These are phyloP conservation scores for Dalbergia oliveri DNA, from an alignment of 306 rosid genomes.

Conservation along the genomic window DNA sequence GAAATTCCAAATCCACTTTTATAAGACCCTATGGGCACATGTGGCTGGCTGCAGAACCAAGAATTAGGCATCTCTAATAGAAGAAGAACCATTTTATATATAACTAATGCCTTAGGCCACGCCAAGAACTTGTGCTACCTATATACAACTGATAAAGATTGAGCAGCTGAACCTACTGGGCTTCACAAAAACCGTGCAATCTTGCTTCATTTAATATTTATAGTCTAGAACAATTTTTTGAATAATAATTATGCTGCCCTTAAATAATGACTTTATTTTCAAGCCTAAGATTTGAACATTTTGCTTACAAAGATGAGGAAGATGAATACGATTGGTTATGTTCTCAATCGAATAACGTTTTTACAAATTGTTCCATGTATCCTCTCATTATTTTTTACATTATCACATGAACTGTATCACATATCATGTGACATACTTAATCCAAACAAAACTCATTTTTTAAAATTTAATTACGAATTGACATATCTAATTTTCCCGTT, in stretches of 20 bases:
- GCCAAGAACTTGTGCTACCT: slow-evolving; percentile 56
- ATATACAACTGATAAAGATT: slow-evolving; percentile 37
- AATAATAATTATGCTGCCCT: neutral
- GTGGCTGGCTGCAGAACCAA: neutral
- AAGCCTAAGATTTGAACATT: neutral
- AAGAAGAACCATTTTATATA: slow-evolving; percentile 11
- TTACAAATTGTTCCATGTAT: neutral
- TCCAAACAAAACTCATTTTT: neutral
- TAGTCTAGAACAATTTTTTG: neutral
- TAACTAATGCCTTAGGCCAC: slow-evolving; percentile 34
- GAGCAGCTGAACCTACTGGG: slow-evolving; percentile 44
- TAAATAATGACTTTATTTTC: neutral
- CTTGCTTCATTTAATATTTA: slow-evolving; percentile 19
- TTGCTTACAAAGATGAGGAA: neutral
- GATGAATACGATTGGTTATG: too few species aligned
- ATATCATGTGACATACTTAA: too few species aligned
- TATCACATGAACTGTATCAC: too few species aligned
- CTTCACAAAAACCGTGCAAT: slow-evolving; percentile 19
- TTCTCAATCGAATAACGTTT: neutral
- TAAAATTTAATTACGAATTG: neutral
- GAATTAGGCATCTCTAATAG: neutral
- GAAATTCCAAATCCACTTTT: slow-evolving; percentile 46
- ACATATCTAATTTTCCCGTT: neutral
- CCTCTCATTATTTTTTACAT: neutral
- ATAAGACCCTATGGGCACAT: slow-evolving; percentile 35